phyloP scores from a whole-genome alignment of 225 moss, liverwort and hornwort genomes.

The Bryum argenteum region DNA sequence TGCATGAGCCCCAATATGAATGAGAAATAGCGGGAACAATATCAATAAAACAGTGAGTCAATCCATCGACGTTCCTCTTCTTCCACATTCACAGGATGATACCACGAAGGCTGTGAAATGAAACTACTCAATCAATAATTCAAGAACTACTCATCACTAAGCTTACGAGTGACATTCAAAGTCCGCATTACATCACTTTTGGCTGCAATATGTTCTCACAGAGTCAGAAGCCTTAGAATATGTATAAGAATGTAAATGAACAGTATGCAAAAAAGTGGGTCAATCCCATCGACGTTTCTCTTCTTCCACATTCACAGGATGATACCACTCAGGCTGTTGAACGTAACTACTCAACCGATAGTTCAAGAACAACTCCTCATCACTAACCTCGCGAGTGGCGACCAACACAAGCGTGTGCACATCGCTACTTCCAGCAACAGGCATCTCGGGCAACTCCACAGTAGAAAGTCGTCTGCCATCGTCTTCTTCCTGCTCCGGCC shows the following conservation, averaged over 20 bases:
- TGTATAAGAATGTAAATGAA: no score
- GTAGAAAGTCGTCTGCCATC: conserved; percentile 40
- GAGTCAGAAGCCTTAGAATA: no score
- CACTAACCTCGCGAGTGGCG: conserved; percentile 63
- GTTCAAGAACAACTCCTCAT: conserved; percentile 87
- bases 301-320: conserved; percentile 84
- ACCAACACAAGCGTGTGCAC: conserved; percentile 83
- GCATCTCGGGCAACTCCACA: conserved; percentile 30
- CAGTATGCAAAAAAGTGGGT: conserved; percentile 15
- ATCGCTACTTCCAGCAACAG: conserved; percentile 30
- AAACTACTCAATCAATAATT: no score
- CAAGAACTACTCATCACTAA: conserved; percentile 17
- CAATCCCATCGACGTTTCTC: conserved; percentile 91
- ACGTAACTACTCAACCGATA: conserved; percentile 85
- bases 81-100: no score
- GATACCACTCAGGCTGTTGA: conserved; percentile 76
- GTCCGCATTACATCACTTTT: no score
- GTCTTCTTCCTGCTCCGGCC: conserved; percentile 23
- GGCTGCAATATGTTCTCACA: no score
- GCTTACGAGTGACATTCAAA: no score
- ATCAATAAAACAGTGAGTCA: conserved; percentile 31
- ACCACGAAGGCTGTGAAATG: conserved; percentile 58
- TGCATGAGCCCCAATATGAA: no score
- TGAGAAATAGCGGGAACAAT: no score
- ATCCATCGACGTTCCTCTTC: not conserved